Evolutionary conservation across 106 monocot species (phyloP), one percentile per base, ranked within the genome.

Genomic region (Dioscorea zingiberensis): DNA sequence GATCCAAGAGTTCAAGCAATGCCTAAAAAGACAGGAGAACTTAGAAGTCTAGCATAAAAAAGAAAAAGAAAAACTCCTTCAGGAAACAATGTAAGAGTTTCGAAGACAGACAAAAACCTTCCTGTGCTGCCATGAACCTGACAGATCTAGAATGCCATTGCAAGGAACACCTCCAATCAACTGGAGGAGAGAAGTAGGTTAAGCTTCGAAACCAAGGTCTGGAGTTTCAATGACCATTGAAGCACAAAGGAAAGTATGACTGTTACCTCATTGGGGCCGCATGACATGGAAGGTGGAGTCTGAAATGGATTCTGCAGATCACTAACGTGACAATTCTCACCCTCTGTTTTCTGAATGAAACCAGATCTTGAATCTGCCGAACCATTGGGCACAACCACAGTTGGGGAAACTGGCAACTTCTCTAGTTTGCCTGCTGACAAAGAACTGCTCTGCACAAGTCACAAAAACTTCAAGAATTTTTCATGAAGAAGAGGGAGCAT

Each of bases 1-100:
- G 91, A 78, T 97, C 85, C 54, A 97, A 58, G 59, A 97, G 91
- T 57, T 85, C 91, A 74, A 97, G 78, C 55, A 97, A 72, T 60
- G 80, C 72, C 97, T 95, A 27, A 7, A 69, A 78, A 55, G 27
- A 54, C 12, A 30, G 13, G 44, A 38, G 10, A 68, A 70, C 66
- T 53, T 13, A 59, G 63, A 51, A 1, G 0, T 51, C 14, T 51
- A 1, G 8, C 14, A 13, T 38, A 38, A 38, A 10, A 8, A 38
- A 10, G 10, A 10, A 38, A 8, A 38, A 38, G 4, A 6, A 38
- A 6, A 38, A 2, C 0, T 38, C 38, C 38, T 38, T 38, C 38
- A 38, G 10, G 38, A 38, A 38, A 38, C 38, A 38, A 38, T 10
- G 10, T 8, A 38, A 38, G 10, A 38, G 10, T 8, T 10, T 38